These are phyloP conservation scores for Penicillium hesseltinei DNA, from an alignment of 2,329 filamentous ascomycete species.

Conservation along the genomic window DNA sequence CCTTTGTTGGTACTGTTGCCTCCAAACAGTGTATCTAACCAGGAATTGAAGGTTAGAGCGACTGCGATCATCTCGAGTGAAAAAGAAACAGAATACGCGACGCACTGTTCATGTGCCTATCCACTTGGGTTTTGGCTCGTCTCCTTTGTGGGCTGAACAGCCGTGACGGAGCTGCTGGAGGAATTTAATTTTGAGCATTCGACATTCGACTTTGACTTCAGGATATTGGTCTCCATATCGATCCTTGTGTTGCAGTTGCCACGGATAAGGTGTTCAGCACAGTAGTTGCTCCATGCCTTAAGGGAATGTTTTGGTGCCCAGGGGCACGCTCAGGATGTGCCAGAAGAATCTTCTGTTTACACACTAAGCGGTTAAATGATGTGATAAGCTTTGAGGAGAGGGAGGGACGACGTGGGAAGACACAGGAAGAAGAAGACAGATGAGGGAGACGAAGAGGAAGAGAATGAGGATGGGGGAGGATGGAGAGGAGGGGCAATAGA, in stretches of 20 bases:
- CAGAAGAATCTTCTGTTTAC: not conserved
- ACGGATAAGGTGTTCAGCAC: not conserved
- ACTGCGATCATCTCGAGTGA: not conserved
- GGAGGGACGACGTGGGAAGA: not conserved
- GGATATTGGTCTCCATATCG: too few relatives aligned
- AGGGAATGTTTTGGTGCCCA: not conserved
- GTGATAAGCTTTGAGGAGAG: not conserved
- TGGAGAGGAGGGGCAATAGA: not conserved
- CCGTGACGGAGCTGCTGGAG: not conserved
- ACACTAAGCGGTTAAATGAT: not conserved
- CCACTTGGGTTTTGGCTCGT: not conserved
- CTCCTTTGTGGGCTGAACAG: not conserved
- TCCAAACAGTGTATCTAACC: not conserved
- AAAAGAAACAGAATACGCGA: too few relatives aligned
- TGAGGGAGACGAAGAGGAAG: too few relatives aligned
- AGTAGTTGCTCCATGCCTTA: not conserved
- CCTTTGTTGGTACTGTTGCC: not conserved
- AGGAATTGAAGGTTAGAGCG: not conserved
- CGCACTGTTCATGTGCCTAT: not conserved
- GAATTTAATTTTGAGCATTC: not conserved
- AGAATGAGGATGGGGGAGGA: not conserved
- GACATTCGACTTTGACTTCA: not conserved
- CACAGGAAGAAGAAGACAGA: too few relatives aligned
- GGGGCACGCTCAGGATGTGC: not conserved
- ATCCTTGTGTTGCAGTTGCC: not conserved